Conservation (phyloP, 306 rosid genomes). For the Vicia faba region DNA sequence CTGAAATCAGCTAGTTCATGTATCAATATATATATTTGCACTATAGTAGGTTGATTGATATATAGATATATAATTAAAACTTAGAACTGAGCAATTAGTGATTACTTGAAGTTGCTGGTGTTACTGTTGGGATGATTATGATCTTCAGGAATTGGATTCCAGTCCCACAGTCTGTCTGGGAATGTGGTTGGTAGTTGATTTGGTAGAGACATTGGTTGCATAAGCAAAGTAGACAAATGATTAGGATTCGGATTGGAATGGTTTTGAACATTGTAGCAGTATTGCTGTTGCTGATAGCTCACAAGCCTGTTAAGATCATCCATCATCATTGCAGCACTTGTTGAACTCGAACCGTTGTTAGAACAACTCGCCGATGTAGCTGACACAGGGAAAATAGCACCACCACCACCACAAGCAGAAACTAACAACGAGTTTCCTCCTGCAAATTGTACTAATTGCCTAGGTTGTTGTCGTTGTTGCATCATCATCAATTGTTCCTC, state of each 20-base stretch:
- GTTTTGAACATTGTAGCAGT: conserved; percentile 40
- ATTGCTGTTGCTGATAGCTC: conserved; percentile 58
- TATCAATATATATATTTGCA: conserved; percentile 29
- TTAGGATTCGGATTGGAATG: conserved; percentile 22
- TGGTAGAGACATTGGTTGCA: conserved; percentile 49
- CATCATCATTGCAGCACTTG: conserved; percentile 33
- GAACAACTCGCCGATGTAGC: background rate
- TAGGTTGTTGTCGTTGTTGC: conserved; percentile 39
- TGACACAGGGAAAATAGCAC: background rate
- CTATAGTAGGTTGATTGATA: conserved; percentile 23
- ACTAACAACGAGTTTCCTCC: background rate
- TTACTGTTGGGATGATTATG: conserved; percentile 57
- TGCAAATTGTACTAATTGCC: background rate
- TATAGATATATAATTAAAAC: background rate
- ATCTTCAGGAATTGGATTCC: conserved; percentile 80
- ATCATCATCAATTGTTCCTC: conserved; percentile 52
- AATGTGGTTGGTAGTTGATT: conserved; percentile 56
- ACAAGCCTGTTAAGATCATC: conserved; percentile 83
- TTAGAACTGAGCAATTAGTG: background rate
- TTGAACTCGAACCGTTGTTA: background rate
- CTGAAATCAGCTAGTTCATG: conserved; percentile 2
- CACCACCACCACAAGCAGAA: background rate
- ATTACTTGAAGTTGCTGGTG: conserved; percentile 77
- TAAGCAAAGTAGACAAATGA: conserved; percentile 47
- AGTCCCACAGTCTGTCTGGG: conserved; percentile 90